phyloP scores from a whole-genome alignment of 441 rosid species.

The Adansonia grandidieri region DNA sequence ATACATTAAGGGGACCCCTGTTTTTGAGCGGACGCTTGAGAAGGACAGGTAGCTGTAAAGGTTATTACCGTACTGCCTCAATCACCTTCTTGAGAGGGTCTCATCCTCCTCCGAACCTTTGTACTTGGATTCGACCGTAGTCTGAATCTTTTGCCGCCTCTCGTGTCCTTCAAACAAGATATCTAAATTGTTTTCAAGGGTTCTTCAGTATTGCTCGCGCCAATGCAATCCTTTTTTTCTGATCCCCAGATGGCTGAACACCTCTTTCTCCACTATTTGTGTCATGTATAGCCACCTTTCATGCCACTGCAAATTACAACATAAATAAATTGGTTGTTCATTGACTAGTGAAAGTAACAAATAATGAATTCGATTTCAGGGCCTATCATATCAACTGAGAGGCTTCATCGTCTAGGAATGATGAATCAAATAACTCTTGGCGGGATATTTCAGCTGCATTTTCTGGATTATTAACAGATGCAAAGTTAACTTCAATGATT shows the following conservation, averaged over 20 bases:
- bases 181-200: conserved; percentile 27
- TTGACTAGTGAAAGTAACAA: neutral
- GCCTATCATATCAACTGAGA: too few relatives aligned
- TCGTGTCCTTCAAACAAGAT: neutral
- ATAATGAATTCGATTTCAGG: neutral
- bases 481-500: neutral
- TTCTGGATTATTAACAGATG: neutral
- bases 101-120: neutral
- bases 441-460: neutral
- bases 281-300: conserved; percentile 55
- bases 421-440: neutral
- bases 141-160: neutral
- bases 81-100: neutral
- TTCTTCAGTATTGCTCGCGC: conserved; percentile 62
- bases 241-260: conserved; percentile 68
- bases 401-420: too few relatives aligned
- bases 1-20: too few relatives aligned
- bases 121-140: neutral
- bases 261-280: conserved; percentile 68
- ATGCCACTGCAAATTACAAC: conserved; percentile 46
- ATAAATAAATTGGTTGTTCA: conserved; percentile 34
- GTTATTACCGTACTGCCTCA: neutral
- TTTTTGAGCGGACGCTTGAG: neutral
- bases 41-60: neutral
- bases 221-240: conserved; percentile 68